A percentile compares a stretch with the other conserved stretches of the same genome.
phyloP scores from a whole-genome alignment of 2,329 filamentous ascomycete genomes.

The Periconia digitata region DNA sequence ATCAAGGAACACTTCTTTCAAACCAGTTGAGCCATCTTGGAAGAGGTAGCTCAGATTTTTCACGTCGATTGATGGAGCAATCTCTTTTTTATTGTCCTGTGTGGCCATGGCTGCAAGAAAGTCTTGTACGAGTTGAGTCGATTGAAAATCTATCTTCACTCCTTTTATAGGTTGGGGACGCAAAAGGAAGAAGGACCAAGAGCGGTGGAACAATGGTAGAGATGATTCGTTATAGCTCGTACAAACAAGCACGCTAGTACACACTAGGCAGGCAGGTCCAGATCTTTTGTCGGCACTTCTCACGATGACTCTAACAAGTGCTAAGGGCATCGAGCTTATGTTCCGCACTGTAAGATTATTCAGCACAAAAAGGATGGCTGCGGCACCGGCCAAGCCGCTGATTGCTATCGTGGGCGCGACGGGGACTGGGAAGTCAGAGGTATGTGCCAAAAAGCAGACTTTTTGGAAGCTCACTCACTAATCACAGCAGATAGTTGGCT shows the following conservation, averaged over 20 bases:
- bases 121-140: too few relatives aligned
- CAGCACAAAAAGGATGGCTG: slow-evolving; percentile 25
- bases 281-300: slow-evolving; percentile 14
- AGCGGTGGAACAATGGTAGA: background rate
- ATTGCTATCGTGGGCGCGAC: slow-evolving; percentile 86
- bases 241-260: slow-evolving; percentile 16
- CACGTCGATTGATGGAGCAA: slow-evolving; percentile 68
- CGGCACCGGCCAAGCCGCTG: slow-evolving; percentile 55
- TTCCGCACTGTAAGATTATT: slow-evolving; percentile 20
- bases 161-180: background rate
- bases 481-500: slow-evolving; percentile 67
- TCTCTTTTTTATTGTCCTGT: slow-evolving; percentile 16
- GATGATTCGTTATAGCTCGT: slow-evolving; percentile 4
- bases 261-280: slow-evolving; percentile 16
- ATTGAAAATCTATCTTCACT: background rate
- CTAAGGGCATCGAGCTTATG: slow-evolving; percentile 20
- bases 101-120: slow-evolving; percentile 28
- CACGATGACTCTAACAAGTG: background rate
- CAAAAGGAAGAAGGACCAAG: background rate
- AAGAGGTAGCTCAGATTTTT: slow-evolving; percentile 83
- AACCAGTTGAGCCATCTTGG: slow-evolving; percentile 78
- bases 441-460: slow-evolving; percentile 44
- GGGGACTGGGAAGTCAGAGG: slow-evolving; percentile 90
- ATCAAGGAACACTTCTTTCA: slow-evolving; percentile 71
- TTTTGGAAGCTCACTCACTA: slow-evolving; percentile 21